A percentile compares a stretch with the other conserved stretches of the same genome.
phyloP scores from a whole-genome alignment of 345 rosid species.

The Brassica incana region DNA sequence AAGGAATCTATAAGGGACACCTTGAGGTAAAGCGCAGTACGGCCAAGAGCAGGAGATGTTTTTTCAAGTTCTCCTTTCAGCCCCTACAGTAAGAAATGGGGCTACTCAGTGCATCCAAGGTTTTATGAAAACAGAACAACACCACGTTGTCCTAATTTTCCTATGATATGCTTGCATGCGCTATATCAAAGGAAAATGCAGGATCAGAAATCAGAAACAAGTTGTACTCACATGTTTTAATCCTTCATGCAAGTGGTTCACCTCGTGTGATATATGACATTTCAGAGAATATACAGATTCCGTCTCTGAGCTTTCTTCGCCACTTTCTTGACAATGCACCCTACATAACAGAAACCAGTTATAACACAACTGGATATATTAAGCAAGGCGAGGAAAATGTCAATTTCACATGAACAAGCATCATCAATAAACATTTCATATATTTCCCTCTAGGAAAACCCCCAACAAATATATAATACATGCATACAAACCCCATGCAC shows the following conservation, averaged over 20 bases:
- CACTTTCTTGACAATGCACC: constrained; percentile 89
- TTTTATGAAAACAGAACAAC: not conserved
- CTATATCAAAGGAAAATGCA: not conserved
- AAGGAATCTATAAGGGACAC: constrained; percentile 80
- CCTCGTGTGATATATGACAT: constrained; percentile 97
- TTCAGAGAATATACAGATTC: constrained; percentile 87
- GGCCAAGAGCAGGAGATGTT: constrained; percentile 81
- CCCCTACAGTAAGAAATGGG: constrained; percentile 46
- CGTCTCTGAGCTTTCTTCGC: constrained; percentile 52
- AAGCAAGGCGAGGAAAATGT: not conserved
- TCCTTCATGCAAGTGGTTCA: constrained; percentile 98
- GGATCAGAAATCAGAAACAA: constrained; percentile 9
- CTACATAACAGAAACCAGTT: constrained; percentile 37
- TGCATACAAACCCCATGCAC: not conserved
- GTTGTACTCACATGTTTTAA: constrained; percentile 72
- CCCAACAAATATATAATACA: constrained; percentile 2
- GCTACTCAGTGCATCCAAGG: not conserved
- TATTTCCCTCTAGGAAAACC: not conserved
- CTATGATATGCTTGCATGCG: not conserved
- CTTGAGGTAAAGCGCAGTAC: constrained; percentile 78
- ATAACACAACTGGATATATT: not conserved
- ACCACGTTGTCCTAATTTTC: not conserved
- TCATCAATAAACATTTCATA: not conserved
- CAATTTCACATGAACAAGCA: not conserved
- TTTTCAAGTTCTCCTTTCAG: constrained; percentile 94